These are phyloP conservation scores for Pestalotiopsis fici DNA, from an alignment of 2,329 filamentous ascomycete species.

Conservation along the genomic window DNA sequence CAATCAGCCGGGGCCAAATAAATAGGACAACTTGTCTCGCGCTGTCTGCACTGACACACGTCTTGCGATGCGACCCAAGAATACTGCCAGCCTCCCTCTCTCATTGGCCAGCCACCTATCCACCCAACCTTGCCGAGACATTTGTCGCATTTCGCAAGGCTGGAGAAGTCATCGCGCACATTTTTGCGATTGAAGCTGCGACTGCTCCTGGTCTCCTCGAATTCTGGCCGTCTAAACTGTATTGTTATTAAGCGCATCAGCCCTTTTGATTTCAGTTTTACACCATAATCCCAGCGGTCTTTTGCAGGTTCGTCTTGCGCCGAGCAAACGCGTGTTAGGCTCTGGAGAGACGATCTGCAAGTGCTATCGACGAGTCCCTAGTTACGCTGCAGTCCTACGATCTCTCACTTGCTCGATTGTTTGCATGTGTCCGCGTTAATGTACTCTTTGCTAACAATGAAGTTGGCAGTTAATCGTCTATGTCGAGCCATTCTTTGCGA, in stretches of 20 bases:
- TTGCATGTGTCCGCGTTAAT: background rate
- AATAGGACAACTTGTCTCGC: slow-evolving; percentile 14
- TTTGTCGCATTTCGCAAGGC: slow-evolving; percentile 23
- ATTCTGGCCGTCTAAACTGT: background rate
- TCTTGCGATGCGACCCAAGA: slow-evolving; percentile 14
- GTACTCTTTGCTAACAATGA: background rate
- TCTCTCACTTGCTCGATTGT: background rate
- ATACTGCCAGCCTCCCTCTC: slow-evolving; percentile 14
- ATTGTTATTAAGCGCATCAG: background rate
- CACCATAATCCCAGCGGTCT: background rate
- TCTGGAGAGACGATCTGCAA: background rate
- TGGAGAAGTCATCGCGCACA: slow-evolving; percentile 7
- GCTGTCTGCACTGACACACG: slow-evolving; percentile 8
- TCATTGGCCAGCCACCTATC: slow-evolving; percentile 16
- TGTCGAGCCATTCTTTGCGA: background rate
- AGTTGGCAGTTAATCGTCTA: background rate
- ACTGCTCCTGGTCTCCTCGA: background rate
- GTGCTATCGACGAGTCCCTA: background rate
- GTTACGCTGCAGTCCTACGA: background rate
- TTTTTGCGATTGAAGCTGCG: background rate
- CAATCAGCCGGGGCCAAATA: slow-evolving; percentile 8
- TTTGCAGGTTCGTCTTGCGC: background rate
- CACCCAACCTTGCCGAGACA: slow-evolving; percentile 10
- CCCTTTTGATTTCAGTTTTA: background rate
- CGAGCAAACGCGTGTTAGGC: background rate